These are phyloP conservation scores for Hortiboletus campestris DNA, from an alignment of 768 basidiomycete genomes.

Conservation along the genomic window DNA sequence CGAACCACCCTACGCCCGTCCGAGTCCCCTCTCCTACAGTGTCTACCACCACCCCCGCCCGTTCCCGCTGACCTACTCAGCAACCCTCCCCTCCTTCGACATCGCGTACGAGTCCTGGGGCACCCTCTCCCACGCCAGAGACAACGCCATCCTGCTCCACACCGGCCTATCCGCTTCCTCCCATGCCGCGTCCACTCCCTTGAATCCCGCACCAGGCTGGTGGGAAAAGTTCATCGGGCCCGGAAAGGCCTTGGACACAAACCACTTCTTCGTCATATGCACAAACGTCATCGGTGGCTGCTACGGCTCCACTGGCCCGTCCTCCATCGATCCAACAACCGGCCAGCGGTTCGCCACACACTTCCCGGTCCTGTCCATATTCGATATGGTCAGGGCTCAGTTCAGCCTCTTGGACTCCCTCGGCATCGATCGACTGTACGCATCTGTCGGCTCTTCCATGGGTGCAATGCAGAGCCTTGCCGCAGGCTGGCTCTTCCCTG, in stretches of 20 bases:
- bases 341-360: constrained; percentile 79
- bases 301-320: constrained; percentile 96
- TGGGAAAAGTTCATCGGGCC: constrained; percentile 99
- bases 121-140: constrained; percentile 65
- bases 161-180: constrained; percentile 96
- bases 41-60: constrained; percentile 61
- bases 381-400: constrained; percentile 97
- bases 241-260: constrained; percentile 89
- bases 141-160: constrained; percentile 93
- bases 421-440: constrained; percentile 81
- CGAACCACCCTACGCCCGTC: constrained; percentile 80
- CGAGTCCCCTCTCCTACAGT: constrained; percentile 70
- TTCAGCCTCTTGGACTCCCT: constrained; percentile 83
- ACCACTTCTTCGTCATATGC: constrained; percentile 90
- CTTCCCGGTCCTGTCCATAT: constrained; percentile 90
- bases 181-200: constrained; percentile 80
- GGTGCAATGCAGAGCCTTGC: constrained; percentile 98
- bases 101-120: constrained; percentile 99
- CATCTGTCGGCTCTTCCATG: constrained; percentile 94
- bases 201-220: constrained; percentile 87
- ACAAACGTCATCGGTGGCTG: constrained; percentile 97
- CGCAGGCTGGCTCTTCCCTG: constrained; percentile 88
- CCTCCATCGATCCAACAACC: constrained; percentile 69
- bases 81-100: constrained; percentile 64
- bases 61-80: constrained; percentile 64